Percentiles rank a stretch among this genome's conserved stretches.
phyloP scores from a whole-genome alignment of 176 grass and related monocot genomes.

The Cenchrus americanus region DNA sequence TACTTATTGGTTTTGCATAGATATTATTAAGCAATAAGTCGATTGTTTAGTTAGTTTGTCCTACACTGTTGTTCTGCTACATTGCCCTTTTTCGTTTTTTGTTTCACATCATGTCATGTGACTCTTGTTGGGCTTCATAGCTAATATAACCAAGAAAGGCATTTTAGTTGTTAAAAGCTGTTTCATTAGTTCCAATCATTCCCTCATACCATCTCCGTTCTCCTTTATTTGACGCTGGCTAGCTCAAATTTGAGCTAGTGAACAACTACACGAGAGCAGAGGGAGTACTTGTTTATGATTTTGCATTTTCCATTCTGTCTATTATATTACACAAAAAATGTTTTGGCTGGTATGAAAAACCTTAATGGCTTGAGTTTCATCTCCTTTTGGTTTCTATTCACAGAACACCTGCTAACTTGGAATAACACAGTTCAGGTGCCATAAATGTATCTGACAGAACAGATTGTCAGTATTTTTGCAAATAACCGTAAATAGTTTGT shows the following conservation, averaged over 20 bases:
- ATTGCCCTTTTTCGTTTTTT: not conserved
- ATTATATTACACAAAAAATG: not conserved
- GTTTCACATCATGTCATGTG: not conserved
- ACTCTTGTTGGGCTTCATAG: not conserved
- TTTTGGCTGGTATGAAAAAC: not conserved
- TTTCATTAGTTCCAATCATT: slow-evolving; percentile 4
- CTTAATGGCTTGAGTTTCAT: slow-evolving; percentile 1
- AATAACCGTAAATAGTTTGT: not conserved
- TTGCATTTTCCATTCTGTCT: not conserved
- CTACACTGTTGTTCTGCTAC: slow-evolving; percentile 6
- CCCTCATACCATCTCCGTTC: not conserved
- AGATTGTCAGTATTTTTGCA: not conserved
- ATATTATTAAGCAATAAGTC: not conserved
- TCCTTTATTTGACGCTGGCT: no score
- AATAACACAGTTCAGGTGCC: not conserved
- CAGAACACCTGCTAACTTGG: not conserved
- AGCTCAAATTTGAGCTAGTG: no score
- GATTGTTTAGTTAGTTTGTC: not conserved
- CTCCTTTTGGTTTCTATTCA: not conserved
- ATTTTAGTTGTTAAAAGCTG: slow-evolving; percentile 1
- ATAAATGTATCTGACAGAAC: not conserved
- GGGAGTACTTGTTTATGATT: slow-evolving; percentile 1
- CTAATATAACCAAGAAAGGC: not conserved
- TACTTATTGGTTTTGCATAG: slow-evolving; percentile 3
- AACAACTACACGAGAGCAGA: no score